Evolutionary conservation across 176 grass and related monocot species (phyloP), one percentile per base, ranked within the genome.

Genomic region (Hsuehochloa calcarea): DNA sequence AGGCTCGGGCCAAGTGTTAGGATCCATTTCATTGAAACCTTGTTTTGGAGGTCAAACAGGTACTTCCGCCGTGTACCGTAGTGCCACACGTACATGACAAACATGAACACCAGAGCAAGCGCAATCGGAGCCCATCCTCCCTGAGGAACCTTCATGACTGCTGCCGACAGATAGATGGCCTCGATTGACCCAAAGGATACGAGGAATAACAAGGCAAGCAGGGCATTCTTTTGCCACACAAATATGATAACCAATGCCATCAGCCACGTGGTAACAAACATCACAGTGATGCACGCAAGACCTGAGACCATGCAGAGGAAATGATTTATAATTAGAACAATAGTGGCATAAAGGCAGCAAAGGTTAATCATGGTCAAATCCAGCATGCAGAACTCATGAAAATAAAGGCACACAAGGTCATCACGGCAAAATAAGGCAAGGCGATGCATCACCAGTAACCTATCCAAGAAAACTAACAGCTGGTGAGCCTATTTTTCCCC

Each of bases 1-100:
- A 95, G 90, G 79, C 88, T 95, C 50, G 93, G 93, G 12, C 93
- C 93, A 23, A 92, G 88, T 27, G 80, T 86, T 10, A 95, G 85
- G 70, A 95, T 92, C 90, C 88, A 92, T 62, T 88, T 95, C 90
- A 95, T 92, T 13, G 93, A 92, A n/a, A 95, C 93, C 90, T 92
- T 95, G 74, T 92, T 95, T 66, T 95, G 88, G 67, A 95, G 55
- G 52, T 95, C 93, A 67, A 90, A 90, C 59, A 68, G 59, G 84
- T 95, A 92, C 54, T 95, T 92, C 9, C 75, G 81, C 34, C 74
- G 74, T 3, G 90, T 90, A 43, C 93, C 93, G 9, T 95, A 95
- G 82, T 95, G 90, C 93, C 93, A 95, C 34, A 84, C 88, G n/a
- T 90, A 90, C 90, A 92, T 95, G 79, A 90, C 27, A 40, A 62